Conservation (phyloP, 768 basidiomycete species). For the Hygrophorus pudorinus region DNA sequence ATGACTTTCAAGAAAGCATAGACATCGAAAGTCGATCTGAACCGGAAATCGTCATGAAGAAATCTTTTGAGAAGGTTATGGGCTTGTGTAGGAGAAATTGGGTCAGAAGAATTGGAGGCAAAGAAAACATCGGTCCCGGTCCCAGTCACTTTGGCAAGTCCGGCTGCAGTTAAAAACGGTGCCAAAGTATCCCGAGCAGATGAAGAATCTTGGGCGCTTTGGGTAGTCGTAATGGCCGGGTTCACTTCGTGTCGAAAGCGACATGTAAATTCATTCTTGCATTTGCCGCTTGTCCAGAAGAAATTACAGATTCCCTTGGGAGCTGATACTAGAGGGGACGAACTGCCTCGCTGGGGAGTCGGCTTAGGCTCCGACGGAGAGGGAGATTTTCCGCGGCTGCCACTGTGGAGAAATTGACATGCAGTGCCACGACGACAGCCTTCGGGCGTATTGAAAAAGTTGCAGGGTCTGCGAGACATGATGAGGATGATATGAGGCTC, state of each 20-base stretch:
- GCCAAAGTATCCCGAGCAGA: conserved; percentile 20
- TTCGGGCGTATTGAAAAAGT: conserved; percentile 27
- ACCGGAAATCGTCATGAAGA: conserved; percentile 33
- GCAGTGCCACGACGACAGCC: conserved; percentile 36
- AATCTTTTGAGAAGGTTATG: conserved; percentile 36
- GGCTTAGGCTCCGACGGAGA: conserved; percentile 5
- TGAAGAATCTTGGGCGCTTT: conserved; percentile 1
- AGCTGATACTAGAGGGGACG: conserved; percentile 6
- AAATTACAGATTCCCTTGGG: conserved; percentile 33
- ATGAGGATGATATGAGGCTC: background rate
- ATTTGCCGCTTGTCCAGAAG: conserved; percentile 39
- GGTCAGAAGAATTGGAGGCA: conserved; percentile 15
- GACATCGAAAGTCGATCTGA: conserved; percentile 28
- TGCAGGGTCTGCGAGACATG: conserved; percentile 26
- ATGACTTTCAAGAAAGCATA: conserved; percentile 35
- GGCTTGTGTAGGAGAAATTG: conserved; percentile 34
- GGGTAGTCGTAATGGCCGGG: conserved; percentile 4
- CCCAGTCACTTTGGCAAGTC: conserved; percentile 34
- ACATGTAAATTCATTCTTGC: conserved; percentile 37
- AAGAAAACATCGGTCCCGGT: conserved; percentile 35
- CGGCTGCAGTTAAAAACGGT: conserved; percentile 34
- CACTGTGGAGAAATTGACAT: conserved; percentile 26
- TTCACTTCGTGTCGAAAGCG: conserved; percentile 26
- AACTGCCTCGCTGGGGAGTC: conserved; percentile 4
- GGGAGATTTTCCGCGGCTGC: conserved; percentile 2